These are phyloP conservation scores for Coemansia sp. DNA, from an alignment of 192 early-diverging fungal species.

Conservation along the genomic window DNA sequence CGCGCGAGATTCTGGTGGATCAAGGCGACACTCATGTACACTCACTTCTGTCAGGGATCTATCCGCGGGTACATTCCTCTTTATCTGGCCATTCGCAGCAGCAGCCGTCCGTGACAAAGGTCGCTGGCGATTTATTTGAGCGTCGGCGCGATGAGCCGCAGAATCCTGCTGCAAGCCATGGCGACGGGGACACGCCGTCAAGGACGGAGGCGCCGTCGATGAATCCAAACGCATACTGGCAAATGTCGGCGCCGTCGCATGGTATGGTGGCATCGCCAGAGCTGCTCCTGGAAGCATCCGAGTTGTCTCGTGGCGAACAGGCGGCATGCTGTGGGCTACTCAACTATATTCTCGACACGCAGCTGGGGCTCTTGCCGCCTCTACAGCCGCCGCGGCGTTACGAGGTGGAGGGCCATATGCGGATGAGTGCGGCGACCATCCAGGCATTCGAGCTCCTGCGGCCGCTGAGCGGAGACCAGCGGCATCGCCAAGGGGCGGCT, in stretches of 20 bases:
- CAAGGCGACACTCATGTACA: constrained; percentile 7
- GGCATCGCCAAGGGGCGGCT: no score
- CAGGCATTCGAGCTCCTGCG: constrained; percentile 69
- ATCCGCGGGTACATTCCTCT: constrained; percentile 7
- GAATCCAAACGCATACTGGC: constrained; percentile 2
- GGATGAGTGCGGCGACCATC: constrained; percentile 76
- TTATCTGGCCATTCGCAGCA: not conserved
- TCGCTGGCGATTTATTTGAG: constrained; percentile 1
- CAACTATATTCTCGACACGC: constrained; percentile 67
- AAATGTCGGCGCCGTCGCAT: constrained; percentile 14
- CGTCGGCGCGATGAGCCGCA: not conserved
- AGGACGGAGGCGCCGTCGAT: not conserved
- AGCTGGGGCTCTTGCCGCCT: constrained; percentile 56
- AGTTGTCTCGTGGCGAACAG: constrained; percentile 27
- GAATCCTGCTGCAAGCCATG: no score
- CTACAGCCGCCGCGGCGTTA: constrained; percentile 61
- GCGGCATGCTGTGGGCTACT: constrained; percentile 50
- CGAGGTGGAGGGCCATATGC: constrained; percentile 53
- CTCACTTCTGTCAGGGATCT: not conserved
- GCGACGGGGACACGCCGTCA: not conserved
- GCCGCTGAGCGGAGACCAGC: constrained; percentile 48
- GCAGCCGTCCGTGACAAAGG: constrained; percentile 10
- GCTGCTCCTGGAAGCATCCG: constrained; percentile 30
- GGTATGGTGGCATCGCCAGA: constrained; percentile 14
- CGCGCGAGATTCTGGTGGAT: constrained; percentile 71